Base-by-base conservation (phyloP, 768 basidiomycete genomes). In the Hericium coralloides region DNA sequence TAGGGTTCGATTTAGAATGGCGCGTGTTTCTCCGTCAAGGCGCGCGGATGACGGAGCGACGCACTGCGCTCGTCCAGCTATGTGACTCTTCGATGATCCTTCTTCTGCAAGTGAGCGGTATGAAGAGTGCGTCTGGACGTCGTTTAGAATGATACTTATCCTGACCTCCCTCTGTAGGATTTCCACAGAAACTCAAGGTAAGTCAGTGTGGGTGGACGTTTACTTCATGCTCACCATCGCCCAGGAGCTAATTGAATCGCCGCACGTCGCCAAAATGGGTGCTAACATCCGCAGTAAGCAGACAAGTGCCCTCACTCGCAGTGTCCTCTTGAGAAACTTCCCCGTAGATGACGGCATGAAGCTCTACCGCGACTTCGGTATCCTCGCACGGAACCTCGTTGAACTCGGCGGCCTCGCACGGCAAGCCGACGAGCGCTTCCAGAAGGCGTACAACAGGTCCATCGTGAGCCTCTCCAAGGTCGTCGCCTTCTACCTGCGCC, bases 1-100 rank as follows among this genome's bases (percentile, higher is more conserved):
- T 80, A 10, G 79, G 80, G 7, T 77, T 80, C 26, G 79, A 80
- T 65, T 68, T 80, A 43, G 79, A 80, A 61, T 80, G 79, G 79
- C 66, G 69, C 15, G 70, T 76, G 18, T 62, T 64, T 48, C 71
- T 67, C 53, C 60, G 66, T n/a, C 65, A 64, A 3, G 64, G 68
- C 36, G 65, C 38, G 20, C 18, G 18, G 3, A 38, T 23, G 9
- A 58, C 64, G 37, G 71, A 72, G 55, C 66, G 72, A 51, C 67
- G 69, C 36, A 73, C 75, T 2, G 76, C 79, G 0, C 65, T 79
- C 2, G 73, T 80, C 1, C 79, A 81, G 60, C 52, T 81, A 0
- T 74, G 72, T 39, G 78, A 80, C 56, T 62, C 55, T 22, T 63
- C 63, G 0, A 75, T 69, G 20, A 76, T 81, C 23, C 59, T 81